Conservation (phyloP, 2,329 filamentous ascomycete genomes). For the Cladophialophora exuberans region DNA sequence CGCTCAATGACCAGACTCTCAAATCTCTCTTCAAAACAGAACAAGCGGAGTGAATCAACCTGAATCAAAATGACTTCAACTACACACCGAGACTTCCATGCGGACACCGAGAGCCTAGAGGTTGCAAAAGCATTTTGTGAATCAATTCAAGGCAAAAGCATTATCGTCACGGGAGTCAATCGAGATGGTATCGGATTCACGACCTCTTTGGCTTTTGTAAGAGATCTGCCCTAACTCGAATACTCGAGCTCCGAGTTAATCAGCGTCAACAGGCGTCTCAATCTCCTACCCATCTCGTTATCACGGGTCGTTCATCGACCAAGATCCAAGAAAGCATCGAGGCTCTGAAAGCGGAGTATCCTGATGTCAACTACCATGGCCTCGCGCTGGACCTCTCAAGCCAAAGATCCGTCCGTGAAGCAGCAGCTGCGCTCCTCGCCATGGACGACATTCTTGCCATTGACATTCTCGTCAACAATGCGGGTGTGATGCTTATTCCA, state of each 20-base stretch:
- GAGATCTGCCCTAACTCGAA: not conserved
- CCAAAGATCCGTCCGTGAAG: slow-evolving; percentile 36
- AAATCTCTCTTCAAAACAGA: too few species aligned
- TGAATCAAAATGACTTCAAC: slow-evolving; percentile 10
- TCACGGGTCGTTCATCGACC: slow-evolving; percentile 41
- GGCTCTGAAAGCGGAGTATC: slow-evolving; percentile 29
- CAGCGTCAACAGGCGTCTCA: slow-evolving; percentile 31
- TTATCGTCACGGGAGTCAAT: slow-evolving; percentile 48
- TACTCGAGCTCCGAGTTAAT: not conserved
- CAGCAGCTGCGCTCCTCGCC: slow-evolving; percentile 37
- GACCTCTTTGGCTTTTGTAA: slow-evolving; percentile 36
- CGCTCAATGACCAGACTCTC: too few species aligned
- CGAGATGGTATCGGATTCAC: slow-evolving; percentile 42
- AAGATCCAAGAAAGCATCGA: slow-evolving; percentile 40
- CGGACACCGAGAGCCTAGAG: slow-evolving; percentile 8
- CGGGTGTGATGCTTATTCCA: slow-evolving; percentile 43
- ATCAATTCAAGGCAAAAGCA: slow-evolving; percentile 34
- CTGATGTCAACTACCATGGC: slow-evolving; percentile 33
- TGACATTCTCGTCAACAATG: slow-evolving; percentile 49
- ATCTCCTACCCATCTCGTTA: slow-evolving; percentile 41
- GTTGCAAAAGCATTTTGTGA: slow-evolving; percentile 31
- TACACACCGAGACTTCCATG: slow-evolving; percentile 8
- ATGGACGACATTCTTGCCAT: slow-evolving; percentile 35
- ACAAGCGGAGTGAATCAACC: not conserved
- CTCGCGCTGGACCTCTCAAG: slow-evolving; percentile 42